phyloP scores from a whole-genome alignment of 139 green algal species.

The Asterochloris erici region DNA sequence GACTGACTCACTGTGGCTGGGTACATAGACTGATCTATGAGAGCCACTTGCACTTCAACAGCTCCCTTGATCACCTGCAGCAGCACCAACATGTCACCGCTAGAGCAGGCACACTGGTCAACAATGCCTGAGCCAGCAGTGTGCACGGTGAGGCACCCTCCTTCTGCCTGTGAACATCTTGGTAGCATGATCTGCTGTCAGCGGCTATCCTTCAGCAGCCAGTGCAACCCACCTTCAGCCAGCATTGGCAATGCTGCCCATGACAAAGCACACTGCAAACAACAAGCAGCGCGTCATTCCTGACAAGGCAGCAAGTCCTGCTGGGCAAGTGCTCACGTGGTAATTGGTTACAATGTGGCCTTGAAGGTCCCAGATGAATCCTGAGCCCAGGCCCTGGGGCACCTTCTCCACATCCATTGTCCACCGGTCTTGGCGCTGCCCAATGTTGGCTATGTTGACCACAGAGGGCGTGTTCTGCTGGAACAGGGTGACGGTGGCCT shows the following conservation, averaged over 20 bases:
- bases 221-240: no score
- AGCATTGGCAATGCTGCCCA: no score
- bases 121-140: no score
- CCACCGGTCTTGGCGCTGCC: constrained; percentile 13
- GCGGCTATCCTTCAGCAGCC: no score
- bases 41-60: constrained; percentile 30
- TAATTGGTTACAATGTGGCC: constrained; percentile 75
- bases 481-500: constrained; percentile 48
- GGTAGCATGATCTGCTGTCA: no score
- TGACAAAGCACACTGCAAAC: no score
- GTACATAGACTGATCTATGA: constrained; percentile 51
- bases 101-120: no score
- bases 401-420: constrained; percentile 44
- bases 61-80: constrained; percentile 32
- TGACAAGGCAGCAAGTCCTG: no score
- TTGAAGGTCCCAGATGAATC: constrained; percentile 71
- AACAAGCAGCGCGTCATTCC: no score
- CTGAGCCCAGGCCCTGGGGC: constrained; percentile 56
- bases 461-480: constrained; percentile 53
- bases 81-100: no score
- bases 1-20: constrained; percentile 30
- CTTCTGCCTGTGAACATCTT: no score
- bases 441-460: constrained; percentile 64
- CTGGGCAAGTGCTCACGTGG: constrained; percentile 36
- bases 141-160: no score